Evolutionary conservation across 805 yeast genomes (phyloP).

Genomic region (Suhomyces prunicola): DNA sequence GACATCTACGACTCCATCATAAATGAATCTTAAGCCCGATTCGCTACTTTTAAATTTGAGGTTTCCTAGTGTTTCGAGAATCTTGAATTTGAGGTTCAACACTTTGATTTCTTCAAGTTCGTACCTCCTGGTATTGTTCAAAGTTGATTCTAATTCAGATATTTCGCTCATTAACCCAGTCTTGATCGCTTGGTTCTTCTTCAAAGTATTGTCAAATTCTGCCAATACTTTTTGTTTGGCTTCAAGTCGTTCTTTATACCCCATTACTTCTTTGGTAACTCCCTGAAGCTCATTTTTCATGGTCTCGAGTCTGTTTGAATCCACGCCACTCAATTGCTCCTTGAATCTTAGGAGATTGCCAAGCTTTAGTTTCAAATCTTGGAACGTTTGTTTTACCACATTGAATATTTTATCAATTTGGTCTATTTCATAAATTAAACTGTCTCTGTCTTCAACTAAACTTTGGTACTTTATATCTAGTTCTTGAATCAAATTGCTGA

Average conservation of each 20-base stretch:
- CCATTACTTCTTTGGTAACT: constrained; percentile 13
- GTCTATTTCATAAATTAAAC: constrained; percentile 11
- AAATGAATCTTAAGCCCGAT: constrained; percentile 9
- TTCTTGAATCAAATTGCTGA: constrained; percentile 42
- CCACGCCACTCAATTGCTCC: constrained; percentile 10
- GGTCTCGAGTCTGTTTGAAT: constrained; percentile 9
- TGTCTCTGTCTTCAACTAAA: constrained; percentile 18
- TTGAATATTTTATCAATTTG: constrained; percentile 10
- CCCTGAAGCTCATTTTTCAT: constrained; percentile 17
- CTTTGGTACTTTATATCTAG: constrained; percentile 19
- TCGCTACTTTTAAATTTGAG: constrained; percentile 16
- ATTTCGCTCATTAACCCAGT: constrained; percentile 10
- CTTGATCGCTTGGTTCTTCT: constrained; percentile 9
- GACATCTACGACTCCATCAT: constrained; percentile 11
- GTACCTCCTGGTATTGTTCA: constrained; percentile 16
- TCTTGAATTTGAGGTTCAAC: constrained; percentile 18
- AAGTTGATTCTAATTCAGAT: constrained; percentile 6
- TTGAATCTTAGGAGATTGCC: constrained; percentile 7
- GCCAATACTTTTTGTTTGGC: constrained; percentile 8
- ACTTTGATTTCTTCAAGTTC: constrained; percentile 18
- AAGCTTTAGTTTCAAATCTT: constrained; percentile 15
- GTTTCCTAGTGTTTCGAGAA: constrained; percentile 26
- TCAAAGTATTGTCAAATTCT: constrained; percentile 9
- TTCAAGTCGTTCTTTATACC: constrained; percentile 9
- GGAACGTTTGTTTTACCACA: constrained; percentile 8